phyloP scores from a whole-genome alignment of 1,139 yeast species.

The Scheffersomyces titani region DNA sequence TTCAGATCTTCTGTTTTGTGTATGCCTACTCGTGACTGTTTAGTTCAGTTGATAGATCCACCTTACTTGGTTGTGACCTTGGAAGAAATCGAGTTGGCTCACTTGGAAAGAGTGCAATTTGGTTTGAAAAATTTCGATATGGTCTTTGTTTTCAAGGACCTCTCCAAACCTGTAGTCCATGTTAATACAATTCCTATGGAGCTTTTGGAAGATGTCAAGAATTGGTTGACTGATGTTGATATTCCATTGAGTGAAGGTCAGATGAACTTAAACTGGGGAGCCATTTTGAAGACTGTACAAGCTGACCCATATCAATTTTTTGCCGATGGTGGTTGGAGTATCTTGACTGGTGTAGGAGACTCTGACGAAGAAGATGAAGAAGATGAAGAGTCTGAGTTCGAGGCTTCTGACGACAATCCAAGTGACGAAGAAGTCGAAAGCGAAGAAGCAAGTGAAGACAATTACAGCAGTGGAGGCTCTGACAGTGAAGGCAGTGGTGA shows the following conservation, averaged over 20 bases:
- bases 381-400: slow-evolving; percentile 60
- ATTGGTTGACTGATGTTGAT: slow-evolving; percentile 95
- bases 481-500: slow-evolving; percentile 41
- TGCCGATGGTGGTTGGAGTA: slow-evolving; percentile 94
- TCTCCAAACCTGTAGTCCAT: slow-evolving; percentile 82
- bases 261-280: slow-evolving; percentile 92
- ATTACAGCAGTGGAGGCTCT: slow-evolving; percentile 31
- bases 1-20: slow-evolving; percentile 91
- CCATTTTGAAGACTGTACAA: slow-evolving; percentile 90
- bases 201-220: slow-evolving; percentile 86
- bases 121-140: slow-evolving; percentile 95
- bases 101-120: slow-evolving; percentile 94
- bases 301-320: slow-evolving; percentile 95
- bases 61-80: slow-evolving; percentile 91
- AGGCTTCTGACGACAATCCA: slow-evolving; percentile 66
- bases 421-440: slow-evolving; percentile 72
- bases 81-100: slow-evolving; percentile 92
- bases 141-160: slow-evolving; percentile 93
- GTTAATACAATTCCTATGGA: slow-evolving; percentile 95
- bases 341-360: slow-evolving; percentile 74
- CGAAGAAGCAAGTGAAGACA: slow-evolving; percentile 49
- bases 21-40: slow-evolving; percentile 97
- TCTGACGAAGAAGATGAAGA: slow-evolving; percentile 65
- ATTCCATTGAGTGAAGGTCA: slow-evolving; percentile 95
- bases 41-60: slow-evolving; percentile 90